Evolutionary conservation across 2,329 filamentous ascomycete genomes (phyloP).

Genomic region (Fusarium sp.): DNA sequence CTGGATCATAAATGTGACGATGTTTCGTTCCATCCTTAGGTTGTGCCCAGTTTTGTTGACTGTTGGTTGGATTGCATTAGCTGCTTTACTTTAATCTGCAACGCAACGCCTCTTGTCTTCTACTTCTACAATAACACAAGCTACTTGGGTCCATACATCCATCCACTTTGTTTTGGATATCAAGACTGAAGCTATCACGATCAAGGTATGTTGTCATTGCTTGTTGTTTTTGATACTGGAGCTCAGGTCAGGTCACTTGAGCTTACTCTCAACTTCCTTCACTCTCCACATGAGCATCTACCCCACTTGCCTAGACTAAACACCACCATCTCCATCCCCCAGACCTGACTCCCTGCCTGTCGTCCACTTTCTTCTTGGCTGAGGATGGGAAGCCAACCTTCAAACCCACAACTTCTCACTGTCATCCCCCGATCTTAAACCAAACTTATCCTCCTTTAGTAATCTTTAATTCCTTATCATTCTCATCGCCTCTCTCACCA

Average conservation of each 20-base stretch:
- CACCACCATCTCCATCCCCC: constrained; percentile 30
- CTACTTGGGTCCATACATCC: background rate
- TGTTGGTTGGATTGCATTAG: constrained; percentile 15
- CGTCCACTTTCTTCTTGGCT: constrained; percentile 23
- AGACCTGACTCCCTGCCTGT: constrained; percentile 29
- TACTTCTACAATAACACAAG: background rate
- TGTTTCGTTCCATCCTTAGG: constrained; percentile 8
- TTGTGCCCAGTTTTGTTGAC: constrained; percentile 28
- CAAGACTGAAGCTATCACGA: background rate
- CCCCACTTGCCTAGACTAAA: constrained; percentile 40
- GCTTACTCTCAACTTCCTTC: constrained; percentile 23
- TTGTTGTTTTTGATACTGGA: background rate
- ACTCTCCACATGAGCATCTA: constrained; percentile 35
- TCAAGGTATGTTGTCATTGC: background rate
- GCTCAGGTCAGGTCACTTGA: constrained; percentile 30
- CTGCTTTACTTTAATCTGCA: background rate
- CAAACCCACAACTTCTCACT: background rate
- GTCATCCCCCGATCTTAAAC: background rate
- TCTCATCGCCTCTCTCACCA: background rate
- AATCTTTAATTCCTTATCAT: constrained; percentile 5
- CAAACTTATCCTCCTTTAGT: constrained; percentile 2
- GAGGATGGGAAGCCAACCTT: background rate
- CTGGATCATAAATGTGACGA: constrained; percentile 20
- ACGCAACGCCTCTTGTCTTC: background rate
- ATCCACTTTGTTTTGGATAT: background rate